phyloP scores from a whole-genome alignment of 139 green algal species.

The Diplosphaera chodatii region DNA sequence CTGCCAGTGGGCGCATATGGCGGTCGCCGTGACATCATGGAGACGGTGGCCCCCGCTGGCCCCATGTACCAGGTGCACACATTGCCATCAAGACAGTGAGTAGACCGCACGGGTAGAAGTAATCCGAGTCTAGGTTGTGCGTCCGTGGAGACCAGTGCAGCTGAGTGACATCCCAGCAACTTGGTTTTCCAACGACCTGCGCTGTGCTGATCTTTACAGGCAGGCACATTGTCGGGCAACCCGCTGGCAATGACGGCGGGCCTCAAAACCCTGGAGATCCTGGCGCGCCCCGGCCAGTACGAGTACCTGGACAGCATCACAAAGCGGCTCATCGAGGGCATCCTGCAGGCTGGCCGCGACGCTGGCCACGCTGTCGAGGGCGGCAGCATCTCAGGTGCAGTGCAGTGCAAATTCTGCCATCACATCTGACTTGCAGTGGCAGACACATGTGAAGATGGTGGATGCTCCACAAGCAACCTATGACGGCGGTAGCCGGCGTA shows the following conservation, averaged over 20 bases:
- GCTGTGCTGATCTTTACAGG: constrained; percentile 49
- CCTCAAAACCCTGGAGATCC: constrained; percentile 98
- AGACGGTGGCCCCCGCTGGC: constrained; percentile 92
- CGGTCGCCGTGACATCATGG: constrained; percentile 94
- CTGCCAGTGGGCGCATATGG: constrained; percentile 97
- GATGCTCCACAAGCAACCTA: too few relatives aligned
- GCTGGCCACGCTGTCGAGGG: constrained; percentile 84
- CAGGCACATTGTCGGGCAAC: constrained; percentile 95
- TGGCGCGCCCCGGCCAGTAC: constrained; percentile 82
- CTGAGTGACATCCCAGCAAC: not conserved
- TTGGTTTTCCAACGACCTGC: too few relatives aligned
- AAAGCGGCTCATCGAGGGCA: constrained; percentile 81
- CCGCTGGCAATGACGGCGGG: constrained; percentile 96
- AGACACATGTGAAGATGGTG: too few relatives aligned
- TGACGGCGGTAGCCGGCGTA: too few relatives aligned
- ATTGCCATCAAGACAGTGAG: too few relatives aligned
- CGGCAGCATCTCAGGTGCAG: constrained; percentile 81
- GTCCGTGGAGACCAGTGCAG: too few relatives aligned
- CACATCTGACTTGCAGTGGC: too few relatives aligned
- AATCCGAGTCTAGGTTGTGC: too few relatives aligned
- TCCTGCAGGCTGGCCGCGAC: constrained; percentile 78
- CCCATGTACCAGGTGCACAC: constrained; percentile 89
- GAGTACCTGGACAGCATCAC: constrained; percentile 90
- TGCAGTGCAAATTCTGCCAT: too few relatives aligned
- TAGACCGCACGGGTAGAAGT: too few relatives aligned